These are phyloP conservation scores for Fraxinus platypoda DNA, from an alignment of 305 asterid genomes.

Conservation along the genomic window DNA sequence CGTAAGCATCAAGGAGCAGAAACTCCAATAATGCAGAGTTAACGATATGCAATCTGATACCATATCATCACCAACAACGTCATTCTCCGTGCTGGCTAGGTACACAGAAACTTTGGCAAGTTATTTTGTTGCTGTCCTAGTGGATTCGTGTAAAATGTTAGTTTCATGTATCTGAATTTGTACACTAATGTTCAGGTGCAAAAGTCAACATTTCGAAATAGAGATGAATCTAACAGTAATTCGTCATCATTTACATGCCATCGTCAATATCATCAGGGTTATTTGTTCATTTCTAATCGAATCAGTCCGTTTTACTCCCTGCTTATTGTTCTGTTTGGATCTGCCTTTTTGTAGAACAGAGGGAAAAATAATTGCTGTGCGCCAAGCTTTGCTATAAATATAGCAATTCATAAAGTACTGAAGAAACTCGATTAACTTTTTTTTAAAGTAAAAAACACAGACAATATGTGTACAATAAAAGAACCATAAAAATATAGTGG, in stretches of 20 bases:
- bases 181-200: background rate
- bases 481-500: background rate
- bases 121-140: conserved; percentile 4
- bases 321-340: background rate
- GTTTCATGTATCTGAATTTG: background rate
- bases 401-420: background rate
- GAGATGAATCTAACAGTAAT: background rate
- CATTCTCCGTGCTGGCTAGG: background rate
- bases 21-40: conserved; percentile 18
- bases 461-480: background rate
- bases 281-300: background rate
- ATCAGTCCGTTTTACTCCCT: background rate
- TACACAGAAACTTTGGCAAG: conserved; percentile 3
- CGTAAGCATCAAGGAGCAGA: conserved; percentile 27
- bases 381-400: background rate
- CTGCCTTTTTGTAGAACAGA: background rate
- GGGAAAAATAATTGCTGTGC: background rate
- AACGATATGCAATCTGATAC: conserved; percentile 26
- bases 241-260: background rate
- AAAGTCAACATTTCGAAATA: conserved; percentile 11
- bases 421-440: background rate
- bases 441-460: background rate
- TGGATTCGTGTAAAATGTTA: conserved; percentile 29
- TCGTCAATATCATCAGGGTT: background rate
- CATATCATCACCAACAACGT: background rate